Base-by-base conservation (phyloP, 1,139 yeast species). In the Saccharomyces hybrid region DNA sequence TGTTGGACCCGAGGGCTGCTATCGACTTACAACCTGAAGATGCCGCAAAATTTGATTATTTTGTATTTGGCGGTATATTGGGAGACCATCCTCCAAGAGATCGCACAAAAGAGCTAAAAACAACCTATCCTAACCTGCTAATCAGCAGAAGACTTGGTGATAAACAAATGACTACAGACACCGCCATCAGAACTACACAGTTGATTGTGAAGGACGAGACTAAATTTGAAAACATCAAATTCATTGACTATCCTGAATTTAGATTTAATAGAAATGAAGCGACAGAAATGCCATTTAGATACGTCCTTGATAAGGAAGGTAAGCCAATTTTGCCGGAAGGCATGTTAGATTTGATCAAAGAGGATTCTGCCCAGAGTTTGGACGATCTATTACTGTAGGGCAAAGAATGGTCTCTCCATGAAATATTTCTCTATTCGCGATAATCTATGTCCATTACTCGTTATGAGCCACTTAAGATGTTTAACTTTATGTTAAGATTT, bases 81-180 rank as follows among this genome's bases (percentile, higher is more conserved):
- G 99, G 99, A 3, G 95, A 91, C 60, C 97, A 91, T 71, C 98
- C 98, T 7, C 95, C 97, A 65, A 80, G 96, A 63, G 98, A 93
- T 68, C 83, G 98, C 70, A 93, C 99, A 2, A 95, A 93, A 1
- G 91, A 90, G 62, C 78, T 93, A 59, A 80, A 96, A 66, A 72
- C 71, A 46, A 86, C 86, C 65, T 84, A 90, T 63, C 96, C 89
- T 0, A 57, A 64, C 42, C 54, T 70, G 28, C 86, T 89, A 64
- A 82, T 79, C 2, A 96, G 97, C 13, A 83, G 93, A 71, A 79
- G 96, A 68, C 76, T 93, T 55, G 98, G 97, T 1, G 80, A 77
- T 54, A 80, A 87, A 61, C 99, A 93, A 68, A 91, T 93, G 98
- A 89, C 98, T 27, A 93, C 99, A 0, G 99, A 93, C 66, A 91